Evolutionary conservation across 768 basidiomycete species (phyloP).

Genomic region (Boletus tomentosulus): DNA sequence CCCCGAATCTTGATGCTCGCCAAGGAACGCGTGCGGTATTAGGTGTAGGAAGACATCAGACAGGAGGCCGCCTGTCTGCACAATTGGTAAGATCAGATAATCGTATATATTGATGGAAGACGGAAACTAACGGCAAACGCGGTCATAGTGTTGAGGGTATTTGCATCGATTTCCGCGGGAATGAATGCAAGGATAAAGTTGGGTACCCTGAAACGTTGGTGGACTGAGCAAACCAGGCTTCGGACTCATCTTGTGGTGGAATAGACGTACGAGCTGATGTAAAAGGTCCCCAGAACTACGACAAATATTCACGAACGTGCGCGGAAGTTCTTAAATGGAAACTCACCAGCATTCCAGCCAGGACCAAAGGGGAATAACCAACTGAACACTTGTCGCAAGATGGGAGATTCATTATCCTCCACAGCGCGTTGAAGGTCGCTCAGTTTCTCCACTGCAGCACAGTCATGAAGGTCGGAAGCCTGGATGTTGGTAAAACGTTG

Average conservation of each 20-base stretch:
- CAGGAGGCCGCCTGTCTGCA: constrained; percentile 81
- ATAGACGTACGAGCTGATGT: constrained; percentile 85
- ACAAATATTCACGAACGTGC: constrained; percentile 20
- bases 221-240: constrained; percentile 16
- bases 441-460: constrained; percentile 42
- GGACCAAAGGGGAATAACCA: constrained; percentile 88
- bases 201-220: constrained; percentile 58
- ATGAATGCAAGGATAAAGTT: constrained; percentile 96
- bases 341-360: constrained; percentile 73
- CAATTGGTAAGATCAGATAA: constrained; percentile 17
- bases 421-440: constrained; percentile 56
- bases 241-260: constrained; percentile 8
- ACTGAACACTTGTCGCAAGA: constrained; percentile 76
- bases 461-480: constrained; percentile 43
- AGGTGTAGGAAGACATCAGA: constrained; percentile 93
- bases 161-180: constrained; percentile 77
- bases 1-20: constrained; percentile 70
- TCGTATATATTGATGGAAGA: constrained; percentile 6
- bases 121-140: constrained; percentile 72
- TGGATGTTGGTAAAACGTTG: constrained; percentile 20
- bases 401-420: constrained; percentile 62
- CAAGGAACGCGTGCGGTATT: constrained; percentile 89
- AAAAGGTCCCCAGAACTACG: constrained; percentile 83
- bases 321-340: constrained; percentile 2
- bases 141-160: constrained; percentile 91